A percentile compares a stretch with the other conserved stretches of the same genome.
These are phyloP conservation scores for Diaporthe ilicicola DNA, from an alignment of 2,329 filamentous ascomycete species.

Conservation along the genomic window DNA sequence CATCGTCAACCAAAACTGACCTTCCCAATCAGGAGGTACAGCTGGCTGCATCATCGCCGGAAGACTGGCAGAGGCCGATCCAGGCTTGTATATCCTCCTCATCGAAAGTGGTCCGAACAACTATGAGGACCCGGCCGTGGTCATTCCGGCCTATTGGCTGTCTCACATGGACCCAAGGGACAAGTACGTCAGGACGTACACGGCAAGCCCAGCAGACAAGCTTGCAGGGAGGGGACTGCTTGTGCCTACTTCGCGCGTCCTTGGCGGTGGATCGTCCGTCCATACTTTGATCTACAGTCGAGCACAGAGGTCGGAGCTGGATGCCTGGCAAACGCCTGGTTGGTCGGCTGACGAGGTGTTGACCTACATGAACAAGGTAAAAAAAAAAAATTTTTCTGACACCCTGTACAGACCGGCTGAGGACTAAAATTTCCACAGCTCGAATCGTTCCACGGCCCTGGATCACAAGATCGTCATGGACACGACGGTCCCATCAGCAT, in stretches of 20 bases:
- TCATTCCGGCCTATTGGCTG: constrained; percentile 59
- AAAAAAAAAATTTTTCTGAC: not conserved
- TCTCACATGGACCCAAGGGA: constrained; percentile 56
- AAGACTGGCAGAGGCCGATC: constrained; percentile 58
- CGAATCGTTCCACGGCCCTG: constrained; percentile 53
- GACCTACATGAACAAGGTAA: constrained; percentile 58
- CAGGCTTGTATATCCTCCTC: constrained; percentile 57
- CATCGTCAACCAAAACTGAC: not conserved
- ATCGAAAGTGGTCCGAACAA: constrained; percentile 63
- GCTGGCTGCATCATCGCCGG: constrained; percentile 59
- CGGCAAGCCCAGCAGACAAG: constrained; percentile 52
- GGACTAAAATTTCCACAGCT: constrained; percentile 45
- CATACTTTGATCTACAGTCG: constrained; percentile 53
- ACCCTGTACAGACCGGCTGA: not conserved
- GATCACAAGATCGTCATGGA: constrained; percentile 50
- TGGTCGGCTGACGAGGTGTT: constrained; percentile 48
- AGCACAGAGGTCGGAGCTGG: constrained; percentile 43
- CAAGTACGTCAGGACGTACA: constrained; percentile 55
- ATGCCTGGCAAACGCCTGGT: constrained; percentile 40
- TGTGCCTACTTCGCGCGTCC: constrained; percentile 49
- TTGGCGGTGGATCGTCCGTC: constrained; percentile 62
- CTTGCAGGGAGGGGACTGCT: constrained; percentile 52
- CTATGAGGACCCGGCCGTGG: constrained; percentile 55
- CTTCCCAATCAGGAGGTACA: constrained; percentile 48
- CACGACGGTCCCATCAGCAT: constrained; percentile 44